Evolutionary conservation across 2,329 filamentous ascomycete species (phyloP), one percentile per base, ranked within the genome.

Genomic region (Tolypocladium album): DNA sequence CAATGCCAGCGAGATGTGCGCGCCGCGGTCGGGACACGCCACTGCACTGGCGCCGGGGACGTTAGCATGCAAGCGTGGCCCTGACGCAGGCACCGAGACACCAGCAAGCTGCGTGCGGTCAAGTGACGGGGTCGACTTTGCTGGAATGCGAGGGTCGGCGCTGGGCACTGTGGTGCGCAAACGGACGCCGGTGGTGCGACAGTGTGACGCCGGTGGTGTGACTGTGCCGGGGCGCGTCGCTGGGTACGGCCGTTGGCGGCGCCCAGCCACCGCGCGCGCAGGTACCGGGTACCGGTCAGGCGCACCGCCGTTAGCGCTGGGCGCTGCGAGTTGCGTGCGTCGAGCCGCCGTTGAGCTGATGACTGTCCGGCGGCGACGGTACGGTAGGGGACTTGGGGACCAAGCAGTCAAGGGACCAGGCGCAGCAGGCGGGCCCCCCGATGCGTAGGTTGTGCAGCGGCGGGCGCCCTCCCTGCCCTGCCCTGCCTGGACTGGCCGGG

Each of bases 331-430:
- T 1, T 27, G 27, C 47, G 47, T 20, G 50, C 50, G 34, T 17
- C 50, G 17, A 36, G 27, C 17, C 31, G 50, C 17, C 31, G 50
- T 17, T n/a, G 39, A 56, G 50, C 27, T n/a, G 39, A 56, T 56
- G 55, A 56, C 55, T 56, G 55, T 56, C 55, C 55, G 13, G 36
- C 39, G n/a, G n/a, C n/a, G n/a, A n/a, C n/a, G n/a, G n/a, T n/a
- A n/a, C n/a, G n/a, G n/a, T n/a, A n/a, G n/a, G n/a, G n/a, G n/a
- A n/a, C n/a, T 5, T 31, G 27, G 27, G 27, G 27, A 31, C 27
- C 27, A 31, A 3, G 27, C 27, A 31, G 3, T 5, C 27, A 31
- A 5, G 27, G 42, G n/a, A 24, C 42, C 42, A 11, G 7, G 42
- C 42, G n/a, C 42, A 45, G 42, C 42, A 45, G 17, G 50, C 50